Evolutionary conservation across 441 rosid genomes (phyloP).

Genomic region (Daphne laureola): DNA sequence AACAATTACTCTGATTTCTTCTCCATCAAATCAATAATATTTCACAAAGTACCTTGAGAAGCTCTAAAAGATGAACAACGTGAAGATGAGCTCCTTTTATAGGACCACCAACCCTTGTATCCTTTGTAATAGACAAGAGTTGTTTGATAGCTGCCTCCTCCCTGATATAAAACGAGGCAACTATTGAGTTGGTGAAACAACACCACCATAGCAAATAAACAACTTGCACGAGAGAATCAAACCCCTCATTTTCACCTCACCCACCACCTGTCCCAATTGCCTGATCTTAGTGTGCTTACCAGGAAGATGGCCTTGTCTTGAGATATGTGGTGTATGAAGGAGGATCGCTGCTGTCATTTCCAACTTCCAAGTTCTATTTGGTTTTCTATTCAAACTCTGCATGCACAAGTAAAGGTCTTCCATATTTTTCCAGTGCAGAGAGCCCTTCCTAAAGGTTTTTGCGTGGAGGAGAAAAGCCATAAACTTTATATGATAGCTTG

Average conservation of each 20-base stretch:
- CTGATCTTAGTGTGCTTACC: constrained; percentile 29
- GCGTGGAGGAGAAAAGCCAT: constrained; percentile 9
- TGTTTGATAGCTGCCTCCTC: constrained; percentile 85
- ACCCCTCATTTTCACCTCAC: no score
- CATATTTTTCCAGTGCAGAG: constrained; percentile 67
- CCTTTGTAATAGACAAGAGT: constrained; percentile 56
- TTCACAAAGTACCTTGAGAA: constrained; percentile 51
- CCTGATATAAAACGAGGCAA: constrained; percentile 32
- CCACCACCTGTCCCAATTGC: no score
- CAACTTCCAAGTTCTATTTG: constrained; percentile 22
- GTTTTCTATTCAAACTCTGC: constrained; percentile 59
- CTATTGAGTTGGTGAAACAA: background rate
- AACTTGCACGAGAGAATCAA: no score
- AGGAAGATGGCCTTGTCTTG: constrained; percentile 71
- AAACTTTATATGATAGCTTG: constrained; percentile 4
- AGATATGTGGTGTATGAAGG: constrained; percentile 67
- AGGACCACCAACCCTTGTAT: constrained; percentile 65
- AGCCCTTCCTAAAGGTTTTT: constrained; percentile 60
- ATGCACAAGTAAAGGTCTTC: constrained; percentile 88
- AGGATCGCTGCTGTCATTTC: constrained; percentile 41
- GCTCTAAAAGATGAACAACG: constrained; percentile 75
- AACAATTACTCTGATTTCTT: no score
- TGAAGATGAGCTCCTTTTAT: constrained; percentile 97
- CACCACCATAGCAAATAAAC: background rate
- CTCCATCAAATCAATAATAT: no score